A percentile compares a stretch with the other conserved stretches of the same genome.
Evolutionary conservation across 192 early-diverging fungal species (phyloP).

Genomic region (Backusella westeae): DNA sequence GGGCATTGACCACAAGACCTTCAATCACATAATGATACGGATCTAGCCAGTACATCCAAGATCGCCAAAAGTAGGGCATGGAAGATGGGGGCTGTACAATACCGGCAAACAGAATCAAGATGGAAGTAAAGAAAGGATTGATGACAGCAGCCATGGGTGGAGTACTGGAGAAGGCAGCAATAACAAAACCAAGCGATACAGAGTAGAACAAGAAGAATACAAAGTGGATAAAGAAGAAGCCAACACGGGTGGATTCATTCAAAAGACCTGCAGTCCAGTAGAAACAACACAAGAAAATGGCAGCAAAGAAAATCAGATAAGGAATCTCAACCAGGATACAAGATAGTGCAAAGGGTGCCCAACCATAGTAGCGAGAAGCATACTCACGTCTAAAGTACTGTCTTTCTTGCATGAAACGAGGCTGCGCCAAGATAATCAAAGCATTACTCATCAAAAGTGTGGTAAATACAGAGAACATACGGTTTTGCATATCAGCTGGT

Average conservation of each 20-base stretch:
- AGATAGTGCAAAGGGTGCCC: constrained; percentile 61
- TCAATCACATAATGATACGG: constrained; percentile 70
- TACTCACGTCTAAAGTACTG: constrained; percentile 63
- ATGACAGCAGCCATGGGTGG: constrained; percentile 56
- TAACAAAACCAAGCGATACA: constrained; percentile 65
- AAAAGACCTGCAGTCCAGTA: constrained; percentile 74
- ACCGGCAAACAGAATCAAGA: constrained; percentile 70
- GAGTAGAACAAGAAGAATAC: constrained; percentile 61
- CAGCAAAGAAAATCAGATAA: constrained; percentile 57
- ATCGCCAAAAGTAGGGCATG: constrained; percentile 68
- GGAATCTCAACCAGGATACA: constrained; percentile 70
- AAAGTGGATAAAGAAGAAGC: constrained; percentile 66
- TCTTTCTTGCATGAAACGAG: constrained; percentile 62
- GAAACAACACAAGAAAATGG: constrained; percentile 64
- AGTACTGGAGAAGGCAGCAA: constrained; percentile 63
- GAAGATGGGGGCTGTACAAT: constrained; percentile 56
- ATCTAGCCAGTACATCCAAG: constrained; percentile 67
- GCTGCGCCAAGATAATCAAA: constrained; percentile 67
- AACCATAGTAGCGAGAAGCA: constrained; percentile 66
- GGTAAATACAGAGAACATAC: constrained; percentile 73
- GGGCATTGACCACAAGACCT: constrained; percentile 55
- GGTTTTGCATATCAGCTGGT: constrained; percentile 61
- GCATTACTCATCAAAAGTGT: constrained; percentile 61
- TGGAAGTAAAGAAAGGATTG: constrained; percentile 65
- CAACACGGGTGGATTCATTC: constrained; percentile 41